These are phyloP conservation scores for Mucuna pruriens DNA, from an alignment of 306 rosid genomes.

Conservation along the genomic window DNA sequence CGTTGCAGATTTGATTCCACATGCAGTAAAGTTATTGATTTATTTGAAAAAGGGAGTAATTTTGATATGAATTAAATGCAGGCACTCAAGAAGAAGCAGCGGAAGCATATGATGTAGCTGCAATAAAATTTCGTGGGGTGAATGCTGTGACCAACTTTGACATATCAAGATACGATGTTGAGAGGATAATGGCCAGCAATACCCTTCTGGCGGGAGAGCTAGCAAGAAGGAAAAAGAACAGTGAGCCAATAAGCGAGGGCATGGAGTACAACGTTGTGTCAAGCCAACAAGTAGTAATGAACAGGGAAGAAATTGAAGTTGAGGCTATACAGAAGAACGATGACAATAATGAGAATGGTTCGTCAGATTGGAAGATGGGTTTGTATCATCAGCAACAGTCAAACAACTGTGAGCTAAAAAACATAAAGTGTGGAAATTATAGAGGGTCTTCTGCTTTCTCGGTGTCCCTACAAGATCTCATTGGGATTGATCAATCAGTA, in stretches of 20 bases:
- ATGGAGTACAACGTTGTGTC: constrained; percentile 42
- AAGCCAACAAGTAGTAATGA: constrained; percentile 30
- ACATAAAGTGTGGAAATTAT: constrained; percentile 39
- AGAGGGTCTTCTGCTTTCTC: constrained; percentile 48
- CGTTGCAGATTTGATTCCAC: no score
- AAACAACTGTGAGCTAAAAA: constrained; percentile 42
- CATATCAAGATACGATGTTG: constrained; percentile 77
- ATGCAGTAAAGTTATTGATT: no score
- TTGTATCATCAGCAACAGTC: constrained; percentile 52
- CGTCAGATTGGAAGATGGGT: constrained; percentile 59
- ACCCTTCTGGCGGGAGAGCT: constrained; percentile 74
- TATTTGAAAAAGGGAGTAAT: no score
- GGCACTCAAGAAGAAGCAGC: constrained; percentile 99
- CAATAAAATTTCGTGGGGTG: constrained; percentile 83
- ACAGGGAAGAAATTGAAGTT: constrained; percentile 28
- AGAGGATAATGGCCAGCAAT: constrained; percentile 82
- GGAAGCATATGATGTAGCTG: constrained; percentile 93
- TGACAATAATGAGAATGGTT: constrained; percentile 29
- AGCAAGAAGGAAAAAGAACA: constrained; percentile 59
- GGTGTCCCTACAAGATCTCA: constrained; percentile 65
- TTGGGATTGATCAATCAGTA: constrained; percentile 65
- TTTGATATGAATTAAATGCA: constrained; percentile 41
- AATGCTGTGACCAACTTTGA: constrained; percentile 89
- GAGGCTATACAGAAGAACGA: no score
- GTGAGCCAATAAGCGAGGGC: constrained; percentile 46